Percentiles rank a stretch among this genome's conserved stretches.
Evolutionary conservation across 768 basidiomycete species (phyloP).

Genomic region (Mycena rebaudengoi): DNA sequence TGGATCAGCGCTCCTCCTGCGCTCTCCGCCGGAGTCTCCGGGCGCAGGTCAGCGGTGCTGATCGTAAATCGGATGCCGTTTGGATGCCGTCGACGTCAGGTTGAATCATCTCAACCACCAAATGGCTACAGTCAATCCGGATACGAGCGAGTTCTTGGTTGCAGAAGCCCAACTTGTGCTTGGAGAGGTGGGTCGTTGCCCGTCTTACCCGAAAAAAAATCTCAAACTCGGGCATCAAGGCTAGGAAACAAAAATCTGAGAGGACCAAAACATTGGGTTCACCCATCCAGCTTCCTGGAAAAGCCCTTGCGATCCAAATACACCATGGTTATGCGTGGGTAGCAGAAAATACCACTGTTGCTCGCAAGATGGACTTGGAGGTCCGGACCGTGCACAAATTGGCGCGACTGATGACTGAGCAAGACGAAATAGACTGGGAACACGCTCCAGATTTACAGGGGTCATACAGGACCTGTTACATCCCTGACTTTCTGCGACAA

Average conservation of each 20-base stretch:
- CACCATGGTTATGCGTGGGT: constrained; percentile 80
- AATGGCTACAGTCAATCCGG: constrained; percentile 33
- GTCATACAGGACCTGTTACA: constrained; percentile 92
- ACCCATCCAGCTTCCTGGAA: constrained; percentile 81
- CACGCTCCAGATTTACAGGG: constrained; percentile 77
- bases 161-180: constrained; percentile 75
- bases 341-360: constrained; percentile 84
- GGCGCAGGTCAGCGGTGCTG: too few species aligned
- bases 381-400: constrained; percentile 47
- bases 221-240: constrained; percentile 52
- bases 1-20: too few species aligned
- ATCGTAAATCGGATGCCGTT: too few species aligned
- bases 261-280: constrained; percentile 75
- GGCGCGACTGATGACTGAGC: constrained; percentile 6
- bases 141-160: constrained; percentile 67
- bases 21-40: too few species aligned
- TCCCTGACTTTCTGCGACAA: constrained; percentile 73
- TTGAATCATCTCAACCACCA: not conserved
- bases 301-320: constrained; percentile 76
- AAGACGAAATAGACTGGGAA: constrained; percentile 72
- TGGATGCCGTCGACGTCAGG: too few species aligned
- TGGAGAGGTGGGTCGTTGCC: constrained; percentile 56
- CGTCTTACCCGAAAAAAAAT: not conserved
- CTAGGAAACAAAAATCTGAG: constrained; percentile 77
- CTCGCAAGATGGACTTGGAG: constrained; percentile 79